phyloP scores from a whole-genome alignment of 164 flowering plant species.

The Dillenia turbinata region DNA sequence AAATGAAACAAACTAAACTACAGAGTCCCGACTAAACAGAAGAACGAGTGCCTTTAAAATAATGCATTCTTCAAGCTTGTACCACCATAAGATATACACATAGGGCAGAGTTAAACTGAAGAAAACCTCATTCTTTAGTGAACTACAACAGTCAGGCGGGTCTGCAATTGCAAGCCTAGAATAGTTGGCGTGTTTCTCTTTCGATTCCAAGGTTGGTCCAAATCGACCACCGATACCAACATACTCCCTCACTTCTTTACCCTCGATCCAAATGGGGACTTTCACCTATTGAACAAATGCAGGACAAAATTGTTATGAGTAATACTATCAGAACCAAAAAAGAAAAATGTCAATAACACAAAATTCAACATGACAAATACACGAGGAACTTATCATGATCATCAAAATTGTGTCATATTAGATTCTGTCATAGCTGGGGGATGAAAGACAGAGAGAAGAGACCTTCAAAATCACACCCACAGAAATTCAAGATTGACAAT shows the following conservation, averaged over 20 bases:
- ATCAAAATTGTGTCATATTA: too few species aligned
- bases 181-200: slow-evolving; percentile 65
- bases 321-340: too few species aligned
- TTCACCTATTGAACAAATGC: slow-evolving; percentile 41
- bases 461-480: too few species aligned
- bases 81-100: neutral
- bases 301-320: too few species aligned
- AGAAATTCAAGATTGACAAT: too few species aligned
- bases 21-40: too few species aligned
- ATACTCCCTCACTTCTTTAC: slow-evolving; percentile 36
- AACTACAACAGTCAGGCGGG: slow-evolving; percentile 61
- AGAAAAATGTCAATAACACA: too few species aligned
- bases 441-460: too few species aligned
- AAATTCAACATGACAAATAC: too few species aligned
- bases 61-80: neutral
- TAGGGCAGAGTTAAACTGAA: neutral
- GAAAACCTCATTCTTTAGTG: slow-evolving; percentile 52
- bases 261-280: slow-evolving; percentile 51
- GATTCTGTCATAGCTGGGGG: too few species aligned
- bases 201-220: slow-evolving; percentile 62
- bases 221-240: slow-evolving; percentile 80
- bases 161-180: slow-evolving; percentile 49
- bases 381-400: too few species aligned
- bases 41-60: neutral
- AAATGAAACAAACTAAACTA: too few species aligned